Percentiles rank a stretch among this genome's conserved stretches.
Evolutionary conservation across 1,284 basidiomycete genomes (phyloP).

Genomic region (Singerocomus inundabilis): DNA sequence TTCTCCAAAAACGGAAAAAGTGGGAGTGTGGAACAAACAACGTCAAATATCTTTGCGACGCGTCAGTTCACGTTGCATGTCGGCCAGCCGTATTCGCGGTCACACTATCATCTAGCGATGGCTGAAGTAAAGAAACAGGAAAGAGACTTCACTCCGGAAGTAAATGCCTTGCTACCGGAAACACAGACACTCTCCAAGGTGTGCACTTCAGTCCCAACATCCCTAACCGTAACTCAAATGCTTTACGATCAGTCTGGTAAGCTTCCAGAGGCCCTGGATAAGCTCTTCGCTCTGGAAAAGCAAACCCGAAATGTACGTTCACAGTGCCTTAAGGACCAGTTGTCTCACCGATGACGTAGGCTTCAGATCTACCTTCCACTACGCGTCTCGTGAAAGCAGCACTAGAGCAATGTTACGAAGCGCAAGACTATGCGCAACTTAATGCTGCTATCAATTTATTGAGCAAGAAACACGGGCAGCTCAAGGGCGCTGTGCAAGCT

Average conservation of each 20-base stretch:
- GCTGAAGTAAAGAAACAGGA: conserved; percentile 79
- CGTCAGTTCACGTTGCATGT: conserved; percentile 56
- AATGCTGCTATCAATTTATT: conserved; percentile 74
- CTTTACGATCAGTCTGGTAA: conserved; percentile 59
- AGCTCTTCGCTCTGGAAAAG: conserved; percentile 89
- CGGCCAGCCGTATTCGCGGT: conserved; percentile 37
- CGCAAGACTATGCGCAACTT: conserved; percentile 66
- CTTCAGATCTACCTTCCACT: conserved; percentile 90
- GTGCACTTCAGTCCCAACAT: neutral
- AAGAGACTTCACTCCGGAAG: conserved; percentile 72
- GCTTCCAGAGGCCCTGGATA: conserved; percentile 86
- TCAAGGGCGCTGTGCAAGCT: conserved; percentile 86
- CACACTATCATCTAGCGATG: conserved; percentile 49
- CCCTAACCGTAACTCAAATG: conserved; percentile 2
- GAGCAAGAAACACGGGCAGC: conserved; percentile 96
- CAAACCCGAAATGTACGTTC: conserved; percentile 87
- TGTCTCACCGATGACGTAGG: conserved; percentile 47
- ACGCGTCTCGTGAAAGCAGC: conserved; percentile 80
- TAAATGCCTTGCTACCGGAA: conserved; percentile 60
- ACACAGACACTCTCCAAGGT: conserved; percentile 58
- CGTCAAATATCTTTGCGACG: conserved; percentile 51
- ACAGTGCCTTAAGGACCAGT: neutral
- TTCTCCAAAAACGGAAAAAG: conserved; percentile 19
- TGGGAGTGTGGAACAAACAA: conserved; percentile 34
- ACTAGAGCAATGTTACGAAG: conserved; percentile 70